These are phyloP conservation scores for Neopestalotiopsis sp. DNA, from an alignment of 2,329 filamentous ascomycete species.

Conservation along the genomic window DNA sequence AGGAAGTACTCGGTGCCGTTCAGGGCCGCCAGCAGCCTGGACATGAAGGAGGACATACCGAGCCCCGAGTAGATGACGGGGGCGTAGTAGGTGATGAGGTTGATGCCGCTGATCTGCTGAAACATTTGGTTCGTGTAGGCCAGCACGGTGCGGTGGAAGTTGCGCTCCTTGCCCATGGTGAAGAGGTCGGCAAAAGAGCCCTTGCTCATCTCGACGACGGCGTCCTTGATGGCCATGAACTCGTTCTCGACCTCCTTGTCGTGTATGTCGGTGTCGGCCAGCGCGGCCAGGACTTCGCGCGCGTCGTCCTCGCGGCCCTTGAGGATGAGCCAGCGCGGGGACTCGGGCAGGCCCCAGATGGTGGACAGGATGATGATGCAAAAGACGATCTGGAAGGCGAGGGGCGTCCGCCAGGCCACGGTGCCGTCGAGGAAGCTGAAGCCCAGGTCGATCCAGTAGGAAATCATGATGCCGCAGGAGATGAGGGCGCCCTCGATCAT, in stretches of 20 bases:
- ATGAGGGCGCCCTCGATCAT: conserved; percentile 67
- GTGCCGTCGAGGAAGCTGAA: conserved; percentile 57
- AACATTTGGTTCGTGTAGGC: conserved; percentile 65
- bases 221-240: conserved; percentile 58
- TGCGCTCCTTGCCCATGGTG: conserved; percentile 59
- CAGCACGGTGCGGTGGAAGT: conserved; percentile 60
- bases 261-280: conserved; percentile 47
- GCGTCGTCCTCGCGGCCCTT: conserved; percentile 51
- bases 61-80: conserved; percentile 56
- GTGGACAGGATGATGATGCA: conserved; percentile 61
- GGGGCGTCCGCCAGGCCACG: conserved; percentile 65
- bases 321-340: conserved; percentile 51
- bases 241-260: conserved; percentile 62
- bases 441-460: conserved; percentile 67
- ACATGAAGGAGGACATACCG: conserved; percentile 57
- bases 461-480: conserved; percentile 61
- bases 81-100: conserved; percentile 51
- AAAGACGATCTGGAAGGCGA: conserved; percentile 64
- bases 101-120: conserved; percentile 54
- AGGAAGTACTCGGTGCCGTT: conserved; percentile 57
- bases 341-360: conserved; percentile 60
- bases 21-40: conserved; percentile 62
- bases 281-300: conserved; percentile 46
- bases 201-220: conserved; percentile 68
- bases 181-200: conserved; percentile 62